Conservation (phyloP, 164 flowering plant genomes). For the Malania oleifera region DNA sequence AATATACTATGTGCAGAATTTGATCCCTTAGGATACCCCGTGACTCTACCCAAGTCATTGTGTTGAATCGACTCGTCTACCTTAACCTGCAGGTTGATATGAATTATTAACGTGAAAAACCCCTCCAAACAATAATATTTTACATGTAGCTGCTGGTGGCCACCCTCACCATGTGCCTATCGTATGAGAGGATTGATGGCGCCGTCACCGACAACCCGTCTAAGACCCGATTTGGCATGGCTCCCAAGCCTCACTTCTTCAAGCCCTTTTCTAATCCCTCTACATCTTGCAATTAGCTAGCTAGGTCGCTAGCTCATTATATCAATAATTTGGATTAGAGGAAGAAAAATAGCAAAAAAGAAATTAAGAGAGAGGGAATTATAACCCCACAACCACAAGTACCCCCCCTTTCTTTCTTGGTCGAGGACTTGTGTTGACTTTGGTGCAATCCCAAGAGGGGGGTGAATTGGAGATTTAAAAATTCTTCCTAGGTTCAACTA, state of each 20-base stretch:
- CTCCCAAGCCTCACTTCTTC: slow-evolving; percentile 48
- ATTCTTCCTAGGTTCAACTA: no score
- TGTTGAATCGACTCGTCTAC: no score
- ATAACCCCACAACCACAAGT: slow-evolving; percentile 2
- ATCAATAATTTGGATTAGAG: slow-evolving; percentile 2
- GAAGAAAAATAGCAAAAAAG: no score
- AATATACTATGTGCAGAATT: no score
- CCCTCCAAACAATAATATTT: no score
- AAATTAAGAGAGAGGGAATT: neutral
- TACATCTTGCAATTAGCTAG: slow-evolving; percentile 16
- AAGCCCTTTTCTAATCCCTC: slow-evolving; percentile 64
- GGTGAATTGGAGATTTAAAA: no score
- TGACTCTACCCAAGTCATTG: no score
- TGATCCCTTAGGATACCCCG: no score
- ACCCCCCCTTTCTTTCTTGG: slow-evolving; percentile 25
- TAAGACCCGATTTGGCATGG: slow-evolving; percentile 37
- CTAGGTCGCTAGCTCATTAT: slow-evolving; percentile 50
- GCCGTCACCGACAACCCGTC: slow-evolving; percentile 21
- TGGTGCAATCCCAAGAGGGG: no score
- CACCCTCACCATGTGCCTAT: slow-evolving; percentile 78
- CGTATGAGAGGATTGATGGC: slow-evolving; percentile 58
- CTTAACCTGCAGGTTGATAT: no score
- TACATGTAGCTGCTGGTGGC: slow-evolving; percentile 80
- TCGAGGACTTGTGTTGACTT: no score
- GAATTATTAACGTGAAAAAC: no score